phyloP scores from a whole-genome alignment of 768 basidiomycete species.

The Rhizopogon vinicolor region DNA sequence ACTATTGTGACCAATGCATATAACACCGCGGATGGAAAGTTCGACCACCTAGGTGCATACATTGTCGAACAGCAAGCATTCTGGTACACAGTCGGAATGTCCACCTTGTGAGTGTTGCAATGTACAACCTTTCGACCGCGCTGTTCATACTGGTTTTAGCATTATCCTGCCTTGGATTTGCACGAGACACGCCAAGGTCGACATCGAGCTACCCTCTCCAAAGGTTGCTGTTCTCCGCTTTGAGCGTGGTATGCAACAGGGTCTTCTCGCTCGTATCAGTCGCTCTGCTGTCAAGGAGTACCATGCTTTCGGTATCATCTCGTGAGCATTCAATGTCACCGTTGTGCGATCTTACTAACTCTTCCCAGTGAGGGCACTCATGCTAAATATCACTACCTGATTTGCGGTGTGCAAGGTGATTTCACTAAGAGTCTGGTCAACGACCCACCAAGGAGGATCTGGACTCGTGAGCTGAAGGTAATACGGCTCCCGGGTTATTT shows the following conservation, averaged over 20 bases:
- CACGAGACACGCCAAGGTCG: conserved; percentile 66
- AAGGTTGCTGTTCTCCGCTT: conserved; percentile 80
- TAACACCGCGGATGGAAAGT: conserved; percentile 47
- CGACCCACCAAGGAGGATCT: conserved; percentile 63
- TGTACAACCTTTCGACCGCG: neutral
- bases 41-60: conserved; percentile 50
- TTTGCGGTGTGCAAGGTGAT: conserved; percentile 79
- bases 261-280: conserved; percentile 68
- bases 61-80: conserved; percentile 69
- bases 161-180: conserved; percentile 74
- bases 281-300: conserved; percentile 75
- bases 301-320: conserved; percentile 77
- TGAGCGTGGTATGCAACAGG: conserved; percentile 81
- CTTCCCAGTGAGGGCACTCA: conserved; percentile 58
- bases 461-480: conserved; percentile 81
- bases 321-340: conserved; percentile 36
- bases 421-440: conserved; percentile 71
- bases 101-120: conserved; percentile 49
- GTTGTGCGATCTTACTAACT: conserved; percentile 4
- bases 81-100: conserved; percentile 75
- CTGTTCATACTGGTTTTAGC: conserved; percentile 30
- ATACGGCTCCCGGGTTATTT: conserved; percentile 2
- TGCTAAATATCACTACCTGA: conserved; percentile 76
- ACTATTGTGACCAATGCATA: conserved; percentile 65
- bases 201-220: conserved; percentile 76